phyloP scores from a whole-genome alignment of 768 basidiomycete species.

The Coprinopsis strossmayeri region DNA sequence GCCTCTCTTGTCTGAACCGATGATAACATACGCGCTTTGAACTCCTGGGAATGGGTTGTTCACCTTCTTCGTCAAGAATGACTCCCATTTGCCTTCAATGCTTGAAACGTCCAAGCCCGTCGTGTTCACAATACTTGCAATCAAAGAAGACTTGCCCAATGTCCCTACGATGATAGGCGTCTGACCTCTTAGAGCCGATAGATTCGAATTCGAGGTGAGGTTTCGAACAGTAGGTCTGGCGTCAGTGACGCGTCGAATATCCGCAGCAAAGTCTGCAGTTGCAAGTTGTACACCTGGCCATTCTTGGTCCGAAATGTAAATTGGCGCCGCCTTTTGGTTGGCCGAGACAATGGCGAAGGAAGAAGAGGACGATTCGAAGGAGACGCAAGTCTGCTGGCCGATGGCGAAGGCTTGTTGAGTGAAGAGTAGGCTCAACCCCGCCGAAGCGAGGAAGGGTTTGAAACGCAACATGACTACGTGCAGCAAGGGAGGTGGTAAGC shows the following conservation, averaged over 20 bases:
- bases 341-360: constrained; percentile 37
- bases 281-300: constrained; percentile 61
- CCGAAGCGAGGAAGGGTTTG: not conserved
- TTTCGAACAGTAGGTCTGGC: constrained; percentile 45
- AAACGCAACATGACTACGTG: not conserved
- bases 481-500: not conserved
- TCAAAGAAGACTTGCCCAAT: constrained; percentile 49
- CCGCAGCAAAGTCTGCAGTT: constrained; percentile 51
- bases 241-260: constrained; percentile 57
- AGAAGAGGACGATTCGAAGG: constrained; percentile 30
- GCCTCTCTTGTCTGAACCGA: constrained; percentile 64
- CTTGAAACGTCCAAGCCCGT: constrained; percentile 49
- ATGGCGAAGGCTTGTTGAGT: constrained; percentile 27
- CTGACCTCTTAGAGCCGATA: constrained; percentile 16
- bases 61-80: constrained; percentile 47
- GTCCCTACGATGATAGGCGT: constrained; percentile 60
- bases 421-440: constrained; percentile 10
- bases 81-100: constrained; percentile 63
- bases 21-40: constrained; percentile 56
- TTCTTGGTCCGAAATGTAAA: constrained; percentile 48
- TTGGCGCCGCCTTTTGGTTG: constrained; percentile 37
- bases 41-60: constrained; percentile 52
- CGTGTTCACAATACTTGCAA: constrained; percentile 43
- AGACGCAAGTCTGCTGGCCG: constrained; percentile 43
- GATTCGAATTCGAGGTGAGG: constrained; percentile 27